Percentiles rank a stretch among this genome's conserved stretches.
phyloP scores from a whole-genome alignment of 306 rosid species.

The Bauhinia variegata region DNA sequence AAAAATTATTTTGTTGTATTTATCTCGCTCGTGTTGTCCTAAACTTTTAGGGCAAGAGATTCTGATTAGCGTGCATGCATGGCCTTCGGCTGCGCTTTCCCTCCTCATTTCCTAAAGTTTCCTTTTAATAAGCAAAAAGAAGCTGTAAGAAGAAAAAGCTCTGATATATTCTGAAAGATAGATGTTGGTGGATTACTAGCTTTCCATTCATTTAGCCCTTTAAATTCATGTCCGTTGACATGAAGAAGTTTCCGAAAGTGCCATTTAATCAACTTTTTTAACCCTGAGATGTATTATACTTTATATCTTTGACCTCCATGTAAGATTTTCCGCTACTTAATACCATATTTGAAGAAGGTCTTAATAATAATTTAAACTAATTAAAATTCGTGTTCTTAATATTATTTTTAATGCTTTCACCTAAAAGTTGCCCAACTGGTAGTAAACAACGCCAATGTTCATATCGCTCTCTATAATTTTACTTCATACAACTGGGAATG shows the following conservation, averaged over 20 bases:
- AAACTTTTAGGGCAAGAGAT: too few relatives aligned
- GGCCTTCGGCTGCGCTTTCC: conserved; percentile 17
- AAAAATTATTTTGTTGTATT: too few relatives aligned
- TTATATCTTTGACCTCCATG: neutral
- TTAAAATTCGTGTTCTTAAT: neutral
- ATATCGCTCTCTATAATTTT: neutral
- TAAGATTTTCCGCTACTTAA: neutral
- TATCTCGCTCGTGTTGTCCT: too few relatives aligned
- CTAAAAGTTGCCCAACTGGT: conserved; percentile 19
- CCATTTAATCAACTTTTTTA: neutral
- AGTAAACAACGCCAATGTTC: neutral
- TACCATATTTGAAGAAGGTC: neutral
- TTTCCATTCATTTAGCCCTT: conserved; percentile 25
- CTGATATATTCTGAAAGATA: conserved; percentile 21
- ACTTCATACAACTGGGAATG: neutral
- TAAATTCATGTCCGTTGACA: conserved; percentile 4
- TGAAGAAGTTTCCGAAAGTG: conserved; percentile 13
- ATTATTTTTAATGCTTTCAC: neutral
- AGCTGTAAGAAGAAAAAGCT: neutral
- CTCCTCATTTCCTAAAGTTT: conserved; percentile 27
- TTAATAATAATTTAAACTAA: neutral
- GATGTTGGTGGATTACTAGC: neutral
- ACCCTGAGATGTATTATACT: neutral
- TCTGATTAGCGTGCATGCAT: neutral
- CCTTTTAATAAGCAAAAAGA: conserved; percentile 9